Conservation (phyloP, 768 basidiomycete genomes). For the Grammothele lineata region DNA sequence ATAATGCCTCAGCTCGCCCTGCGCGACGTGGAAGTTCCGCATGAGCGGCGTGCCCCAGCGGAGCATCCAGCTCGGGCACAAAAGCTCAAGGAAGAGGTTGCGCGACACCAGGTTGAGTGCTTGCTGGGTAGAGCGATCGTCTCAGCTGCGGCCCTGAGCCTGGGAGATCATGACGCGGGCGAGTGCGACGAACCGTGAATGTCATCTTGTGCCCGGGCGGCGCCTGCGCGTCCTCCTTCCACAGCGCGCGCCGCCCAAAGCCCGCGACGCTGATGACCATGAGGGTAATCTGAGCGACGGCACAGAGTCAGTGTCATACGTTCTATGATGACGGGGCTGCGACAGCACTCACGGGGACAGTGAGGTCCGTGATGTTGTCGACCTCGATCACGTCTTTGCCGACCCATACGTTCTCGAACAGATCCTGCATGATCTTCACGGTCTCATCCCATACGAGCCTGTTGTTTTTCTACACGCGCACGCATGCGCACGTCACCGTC, state of each 20-base stretch:
- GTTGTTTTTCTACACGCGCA: constrained; percentile 28
- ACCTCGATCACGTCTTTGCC: constrained; percentile 34
- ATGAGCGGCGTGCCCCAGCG: constrained; percentile 18
- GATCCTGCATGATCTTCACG: constrained; percentile 25
- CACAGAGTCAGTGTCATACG: too few species aligned
- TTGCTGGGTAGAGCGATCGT: constrained; percentile 5
- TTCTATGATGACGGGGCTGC: too few species aligned
- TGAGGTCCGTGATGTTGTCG: constrained; percentile 48
- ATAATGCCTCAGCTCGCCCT: constrained; percentile 31
- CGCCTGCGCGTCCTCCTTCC: constrained; percentile 38
- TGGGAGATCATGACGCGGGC: too few species aligned
- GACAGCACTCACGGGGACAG: constrained; percentile 40
- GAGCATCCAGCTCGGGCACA: constrained; percentile 25
- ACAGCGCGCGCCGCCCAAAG: constrained; percentile 48
- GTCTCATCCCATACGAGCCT: constrained; percentile 38
- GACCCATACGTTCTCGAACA: constrained; percentile 44
- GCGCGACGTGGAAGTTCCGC: constrained; percentile 19
- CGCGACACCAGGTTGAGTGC: constrained; percentile 27
- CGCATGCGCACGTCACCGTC: background rate
- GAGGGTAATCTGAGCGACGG: constrained; percentile 42
- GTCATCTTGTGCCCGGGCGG: constrained; percentile 37
- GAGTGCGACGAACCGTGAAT: constrained; percentile 23
- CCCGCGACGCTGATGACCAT: constrained; percentile 55
- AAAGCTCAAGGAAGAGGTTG: constrained; percentile 22
- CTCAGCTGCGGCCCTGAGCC: background rate